Conservation (phyloP, 768 basidiomycete species). For the Termitomyces bulborhizus region DNA sequence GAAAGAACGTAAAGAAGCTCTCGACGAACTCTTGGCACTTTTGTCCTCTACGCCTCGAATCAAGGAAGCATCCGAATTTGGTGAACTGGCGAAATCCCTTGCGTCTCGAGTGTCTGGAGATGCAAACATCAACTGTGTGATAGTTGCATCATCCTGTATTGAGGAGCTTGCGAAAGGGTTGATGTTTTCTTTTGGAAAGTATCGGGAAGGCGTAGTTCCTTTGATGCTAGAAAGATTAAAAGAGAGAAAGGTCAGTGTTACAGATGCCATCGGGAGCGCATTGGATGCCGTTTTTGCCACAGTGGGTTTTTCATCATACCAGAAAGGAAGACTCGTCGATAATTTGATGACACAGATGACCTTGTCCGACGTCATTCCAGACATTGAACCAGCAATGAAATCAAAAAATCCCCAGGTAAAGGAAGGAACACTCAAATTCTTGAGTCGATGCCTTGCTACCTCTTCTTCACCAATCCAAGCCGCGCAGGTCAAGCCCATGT, state of each 20-base stretch:
- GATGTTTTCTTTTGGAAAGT: slow-evolving; percentile 65
- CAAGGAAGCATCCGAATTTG: slow-evolving; percentile 73
- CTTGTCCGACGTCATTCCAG: slow-evolving; percentile 76
- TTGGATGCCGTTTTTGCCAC: slow-evolving; percentile 85
- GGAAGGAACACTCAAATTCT: slow-evolving; percentile 85
- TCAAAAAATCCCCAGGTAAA: slow-evolving; percentile 98
- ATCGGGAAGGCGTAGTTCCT: slow-evolving; percentile 65
- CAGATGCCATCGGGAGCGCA: slow-evolving; percentile 81
- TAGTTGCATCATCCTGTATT: slow-evolving; percentile 77
- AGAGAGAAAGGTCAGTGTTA: slow-evolving; percentile 88
- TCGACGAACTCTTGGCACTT: slow-evolving; percentile 75
- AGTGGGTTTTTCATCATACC: slow-evolving; percentile 39
- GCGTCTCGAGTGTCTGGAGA: slow-evolving; percentile 81
- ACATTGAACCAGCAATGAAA: slow-evolving; percentile 68
- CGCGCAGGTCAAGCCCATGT: slow-evolving; percentile 74
- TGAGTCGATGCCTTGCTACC: slow-evolving; percentile 68
- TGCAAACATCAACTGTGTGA: slow-evolving; percentile 94
- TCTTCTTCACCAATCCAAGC: slow-evolving; percentile 67
- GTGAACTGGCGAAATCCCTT: slow-evolving; percentile 69
- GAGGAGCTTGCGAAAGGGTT: slow-evolving; percentile 85
- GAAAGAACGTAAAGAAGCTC: slow-evolving; percentile 93
- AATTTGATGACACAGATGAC: slow-evolving; percentile 46
- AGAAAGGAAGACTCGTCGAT: slow-evolving; percentile 5
- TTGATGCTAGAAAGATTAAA: slow-evolving; percentile 86
- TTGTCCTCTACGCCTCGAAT: slow-evolving; percentile 69